Percentiles rank a stretch among this genome's conserved stretches.
phyloP scores from a whole-genome alignment of 495 filamentous ascomycete genomes.

The Parathielavia appendiculata region DNA sequence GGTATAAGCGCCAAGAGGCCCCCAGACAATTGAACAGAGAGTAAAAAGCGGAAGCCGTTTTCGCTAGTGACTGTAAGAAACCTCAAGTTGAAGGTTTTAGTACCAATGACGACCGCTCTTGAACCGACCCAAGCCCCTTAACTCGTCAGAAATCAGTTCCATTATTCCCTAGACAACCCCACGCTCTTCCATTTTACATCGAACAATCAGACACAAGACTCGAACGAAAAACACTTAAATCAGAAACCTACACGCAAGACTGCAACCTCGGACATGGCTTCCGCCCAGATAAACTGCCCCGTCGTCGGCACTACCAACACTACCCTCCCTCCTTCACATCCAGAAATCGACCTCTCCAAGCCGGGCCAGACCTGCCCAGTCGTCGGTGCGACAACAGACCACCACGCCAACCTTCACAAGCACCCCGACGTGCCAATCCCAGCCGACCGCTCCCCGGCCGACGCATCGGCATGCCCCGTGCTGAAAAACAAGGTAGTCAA shows the following conservation, averaged over 20 bases:
- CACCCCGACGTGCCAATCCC: conserved; percentile 38
- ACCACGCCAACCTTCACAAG: conserved; percentile 42
- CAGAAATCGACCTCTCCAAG: conserved; percentile 40
- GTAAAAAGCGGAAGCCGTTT: no score
- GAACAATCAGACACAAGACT: neutral
- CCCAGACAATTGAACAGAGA: no score
- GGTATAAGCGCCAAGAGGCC: no score
- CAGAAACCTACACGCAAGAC: neutral
- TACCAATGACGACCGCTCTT: no score
- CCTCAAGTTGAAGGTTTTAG: no score
- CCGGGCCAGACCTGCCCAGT: conserved; percentile 41
- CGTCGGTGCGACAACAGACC: conserved; percentile 44
- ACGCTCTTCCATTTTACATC: no score
- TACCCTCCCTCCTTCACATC: conserved; percentile 40
- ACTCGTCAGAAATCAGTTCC: no score
- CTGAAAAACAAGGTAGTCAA: conserved; percentile 35
- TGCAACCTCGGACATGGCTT: conserved; percentile 14
- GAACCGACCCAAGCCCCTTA: no score
- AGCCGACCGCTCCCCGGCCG: conserved; percentile 26
- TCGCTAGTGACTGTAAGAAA: no score
- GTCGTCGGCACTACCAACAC: conserved; percentile 45
- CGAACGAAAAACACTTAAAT: neutral
- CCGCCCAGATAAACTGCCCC: conserved; percentile 26
- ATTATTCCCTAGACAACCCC: no score
- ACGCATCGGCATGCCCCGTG: conserved; percentile 44